Base-by-base conservation (phyloP, 2,329 filamentous ascomycete species). In the Pseudopithomyces maydicus region DNA sequence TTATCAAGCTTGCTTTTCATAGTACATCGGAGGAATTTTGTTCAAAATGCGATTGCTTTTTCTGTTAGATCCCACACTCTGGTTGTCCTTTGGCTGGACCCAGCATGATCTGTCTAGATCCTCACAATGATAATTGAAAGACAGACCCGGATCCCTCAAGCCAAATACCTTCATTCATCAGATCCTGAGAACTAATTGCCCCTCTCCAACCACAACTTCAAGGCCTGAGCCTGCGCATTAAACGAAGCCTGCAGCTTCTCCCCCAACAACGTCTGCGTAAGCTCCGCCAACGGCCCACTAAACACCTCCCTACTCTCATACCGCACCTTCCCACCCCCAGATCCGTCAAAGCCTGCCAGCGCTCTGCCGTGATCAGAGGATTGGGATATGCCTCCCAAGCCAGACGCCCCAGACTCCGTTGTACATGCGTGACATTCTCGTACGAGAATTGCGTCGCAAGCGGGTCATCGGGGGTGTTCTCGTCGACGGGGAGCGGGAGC, bases 271-370 rank as follows among this genome's bases (percentile, higher is more conserved):
- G 11, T 48, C 52, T 67, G 50, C 38, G 72, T 15, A 8, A 55
- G 26, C 12, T 19, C 36, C 35, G 68, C 70, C 36, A 59, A 19
- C 3, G 55, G 20, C 17, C 71, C 71, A 6, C 50, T 12, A 39
- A 66, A 73, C 12, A 70, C 70, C 53, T 74, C 70, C 14, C 66
- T 59, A 50, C 65, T 69, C 60, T 73, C 70, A 54, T 74, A 74
- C 54, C 72, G 49, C 17, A 72, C 56, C 2, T 33, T 65, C 11
- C 68, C 70, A 36, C 58, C 58, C 61, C 65, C 3, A 67, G 26
- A 26, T 67, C 58, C 41, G 64, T 71, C 20, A 73, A 43, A 15
- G 65, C 70, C 58, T 69, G 68, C 71, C 71, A 73, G 6, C 70
- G 55, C 44, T 66, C 63, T 11, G 68, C 58, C 6, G 60, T 51